Conservation (phyloP, 306 rosid genomes). For the Hylodesmum podocarpum region DNA sequence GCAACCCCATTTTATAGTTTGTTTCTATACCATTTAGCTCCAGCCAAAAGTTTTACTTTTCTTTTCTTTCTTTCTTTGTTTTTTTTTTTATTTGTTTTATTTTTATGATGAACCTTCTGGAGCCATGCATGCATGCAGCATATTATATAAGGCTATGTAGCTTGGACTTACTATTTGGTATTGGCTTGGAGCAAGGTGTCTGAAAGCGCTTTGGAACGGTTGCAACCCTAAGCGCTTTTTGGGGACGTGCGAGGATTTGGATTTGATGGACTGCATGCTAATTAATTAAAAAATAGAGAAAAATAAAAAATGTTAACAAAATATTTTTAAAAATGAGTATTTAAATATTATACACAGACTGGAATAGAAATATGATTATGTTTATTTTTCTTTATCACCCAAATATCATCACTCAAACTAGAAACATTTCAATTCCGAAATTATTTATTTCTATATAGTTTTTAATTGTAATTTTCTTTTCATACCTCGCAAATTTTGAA, state of each 20-base stretch:
- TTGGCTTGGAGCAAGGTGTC: slow-evolving; percentile 19
- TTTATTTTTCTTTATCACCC: neutral
- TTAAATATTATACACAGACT: too few relatives aligned
- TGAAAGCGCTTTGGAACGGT: slow-evolving; percentile 23
- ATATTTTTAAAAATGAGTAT: too few relatives aligned
- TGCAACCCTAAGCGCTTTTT: neutral
- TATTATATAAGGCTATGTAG: neutral
- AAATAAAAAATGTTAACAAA: too few relatives aligned
- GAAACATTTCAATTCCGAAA: neutral
- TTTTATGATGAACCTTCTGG: too few relatives aligned
- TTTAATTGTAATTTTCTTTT: neutral
- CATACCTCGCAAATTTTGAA: neutral
- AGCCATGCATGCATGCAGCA: neutral
- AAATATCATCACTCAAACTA: too few relatives aligned
- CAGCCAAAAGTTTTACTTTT: too few relatives aligned
- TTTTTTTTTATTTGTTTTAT: too few relatives aligned
- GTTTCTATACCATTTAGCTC: neutral
- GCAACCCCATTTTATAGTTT: slow-evolving; percentile 33
- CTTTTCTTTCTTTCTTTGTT: too few relatives aligned
- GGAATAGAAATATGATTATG: neutral
- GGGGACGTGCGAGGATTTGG: neutral
- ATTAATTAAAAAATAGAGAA: neutral
- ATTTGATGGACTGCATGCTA: slow-evolving; percentile 22
- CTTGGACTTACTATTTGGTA: neutral
- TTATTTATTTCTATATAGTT: neutral